A percentile compares a stretch with the other conserved stretches of the same genome.
Conservation (phyloP, 768 basidiomycete species). For the Hypsizygus marmoreus region DNA sequence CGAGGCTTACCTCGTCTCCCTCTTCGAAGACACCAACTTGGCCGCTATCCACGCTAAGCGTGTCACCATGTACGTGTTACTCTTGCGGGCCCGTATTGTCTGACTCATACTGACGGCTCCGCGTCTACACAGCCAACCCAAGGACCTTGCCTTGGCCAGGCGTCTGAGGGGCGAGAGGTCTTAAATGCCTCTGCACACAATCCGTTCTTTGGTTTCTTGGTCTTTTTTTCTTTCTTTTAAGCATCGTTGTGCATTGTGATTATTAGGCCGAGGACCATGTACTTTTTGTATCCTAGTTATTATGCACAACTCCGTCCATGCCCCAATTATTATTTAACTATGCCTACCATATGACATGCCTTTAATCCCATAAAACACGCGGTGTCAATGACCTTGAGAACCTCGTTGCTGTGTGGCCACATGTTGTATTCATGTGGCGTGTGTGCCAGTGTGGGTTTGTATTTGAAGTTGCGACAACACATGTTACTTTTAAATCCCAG, state of each 20-base stretch:
- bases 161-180: slow-evolving; percentile 87
- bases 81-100: background rate
- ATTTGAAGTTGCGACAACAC: too few species aligned
- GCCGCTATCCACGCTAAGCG: slow-evolving; percentile 90
- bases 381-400: too few species aligned
- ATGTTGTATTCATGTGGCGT: too few species aligned
- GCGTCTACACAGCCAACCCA: slow-evolving; percentile 64
- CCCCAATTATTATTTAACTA: too few species aligned
- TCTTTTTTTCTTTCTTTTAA: slow-evolving; percentile 2
- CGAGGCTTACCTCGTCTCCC: slow-evolving; percentile 85
- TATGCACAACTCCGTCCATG: too few species aligned
- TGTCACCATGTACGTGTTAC: slow-evolving; percentile 56
- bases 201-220: background rate
- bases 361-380: too few species aligned
- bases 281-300: slow-evolving; percentile 5
- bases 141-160: slow-evolving; percentile 85
- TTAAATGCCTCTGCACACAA: slow-evolving; percentile 37
- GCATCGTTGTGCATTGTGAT: slow-evolving; percentile 4
- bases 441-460: too few species aligned
- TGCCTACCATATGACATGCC: too few species aligned
- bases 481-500: slow-evolving; percentile 20
- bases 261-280: too few species aligned
- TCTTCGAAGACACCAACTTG: slow-evolving; percentile 90
- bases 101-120: slow-evolving; percentile 19
- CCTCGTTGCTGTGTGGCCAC: too few species aligned